phyloP scores from a whole-genome alignment of 208 protist species.

The Porcisia deanei region DNA sequence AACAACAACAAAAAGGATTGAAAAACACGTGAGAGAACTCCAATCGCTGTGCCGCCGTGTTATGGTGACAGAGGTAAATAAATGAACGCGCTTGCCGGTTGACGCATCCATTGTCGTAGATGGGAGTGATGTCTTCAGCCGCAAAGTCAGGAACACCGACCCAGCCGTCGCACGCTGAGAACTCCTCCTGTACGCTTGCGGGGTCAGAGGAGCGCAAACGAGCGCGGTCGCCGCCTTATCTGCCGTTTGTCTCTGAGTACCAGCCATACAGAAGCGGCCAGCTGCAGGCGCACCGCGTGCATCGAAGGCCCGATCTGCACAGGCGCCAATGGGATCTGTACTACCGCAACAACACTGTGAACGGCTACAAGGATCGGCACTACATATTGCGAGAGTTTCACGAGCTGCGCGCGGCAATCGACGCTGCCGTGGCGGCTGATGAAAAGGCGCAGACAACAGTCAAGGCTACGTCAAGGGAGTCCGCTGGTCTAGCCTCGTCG shows the following conservation, averaged over 20 bases:
- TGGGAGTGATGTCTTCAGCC: neutral
- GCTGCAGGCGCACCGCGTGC: constrained; percentile 24
- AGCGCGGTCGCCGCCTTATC: constrained; percentile 34
- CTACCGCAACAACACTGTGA: constrained; percentile 90
- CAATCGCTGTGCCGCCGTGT: neutral
- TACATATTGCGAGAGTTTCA: constrained; percentile 88
- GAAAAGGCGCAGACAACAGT: neutral
- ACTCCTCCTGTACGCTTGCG: neutral
- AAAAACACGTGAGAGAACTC: no score
- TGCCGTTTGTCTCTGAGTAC: constrained; percentile 81
- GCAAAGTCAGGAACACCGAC: neutral
- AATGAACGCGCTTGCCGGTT: neutral
- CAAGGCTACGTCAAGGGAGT: neutral
- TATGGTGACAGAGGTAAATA: neutral
- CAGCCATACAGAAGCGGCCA: constrained; percentile 71
- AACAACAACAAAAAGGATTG: no score
- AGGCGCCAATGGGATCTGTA: constrained; percentile 84
- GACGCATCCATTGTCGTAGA: neutral
- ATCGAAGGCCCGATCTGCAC: constrained; percentile 30
- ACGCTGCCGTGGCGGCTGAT: constrained; percentile 19
- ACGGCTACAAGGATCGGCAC: constrained; percentile 91
- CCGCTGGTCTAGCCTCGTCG: neutral
- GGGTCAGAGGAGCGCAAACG: constrained; percentile 24
- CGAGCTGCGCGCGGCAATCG: constrained; percentile 64
- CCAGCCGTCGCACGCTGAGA: neutral